Base-by-base conservation (phyloP, 306 rosid species). In the Ziziphus jujuba region DNA sequence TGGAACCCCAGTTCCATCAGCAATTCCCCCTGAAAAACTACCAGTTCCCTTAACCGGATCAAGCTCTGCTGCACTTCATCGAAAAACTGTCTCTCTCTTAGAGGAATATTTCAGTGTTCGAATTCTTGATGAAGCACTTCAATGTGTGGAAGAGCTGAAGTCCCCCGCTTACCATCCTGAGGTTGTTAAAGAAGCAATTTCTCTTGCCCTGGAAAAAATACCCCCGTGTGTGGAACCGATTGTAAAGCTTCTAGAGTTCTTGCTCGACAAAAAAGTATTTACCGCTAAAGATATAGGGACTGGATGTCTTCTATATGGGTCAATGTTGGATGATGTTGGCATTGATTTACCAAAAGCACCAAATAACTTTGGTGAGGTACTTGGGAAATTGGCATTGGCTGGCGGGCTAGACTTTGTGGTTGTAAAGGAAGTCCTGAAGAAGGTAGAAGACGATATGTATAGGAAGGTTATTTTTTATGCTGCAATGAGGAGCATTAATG, bases 41-140 rank as follows among this genome's bases (percentile, higher is more conserved):
- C 45, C 25, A 20, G 25, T 55, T 36, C 50, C 79, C 51, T 59
- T 75, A 61, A 45, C 56, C 1, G 44, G 28, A 17, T 45, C 69
- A 33, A 63, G 56, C 38, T 22, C 44, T 24, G 79, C 63, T 51
- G 60, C 34, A 20, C 76, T 72, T 68, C 79, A 36, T 7, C 63
- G 24, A 65, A 81, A 81, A 73, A 68, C 81, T 21, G 63, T 68
- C 35, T 73, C 80, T 33, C 82, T 74, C 35, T 72, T 81, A 19
- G 80, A 81, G 71, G 82, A 81, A 47, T 77, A 77, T 75, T 81
- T 81, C 74, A 69, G 79, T 21, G 76, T 81, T 52, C 50, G 67
- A 47, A 77, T 76, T 40, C 73, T 81, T 0, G 65, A 69, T 16
- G 82, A 81, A 77, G 85, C 85, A 20, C 76, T 72, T 20, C 82